These are phyloP conservation scores for Termitomyces sp. DNA, from an alignment of 768 basidiomycete genomes.

Conservation along the genomic window DNA sequence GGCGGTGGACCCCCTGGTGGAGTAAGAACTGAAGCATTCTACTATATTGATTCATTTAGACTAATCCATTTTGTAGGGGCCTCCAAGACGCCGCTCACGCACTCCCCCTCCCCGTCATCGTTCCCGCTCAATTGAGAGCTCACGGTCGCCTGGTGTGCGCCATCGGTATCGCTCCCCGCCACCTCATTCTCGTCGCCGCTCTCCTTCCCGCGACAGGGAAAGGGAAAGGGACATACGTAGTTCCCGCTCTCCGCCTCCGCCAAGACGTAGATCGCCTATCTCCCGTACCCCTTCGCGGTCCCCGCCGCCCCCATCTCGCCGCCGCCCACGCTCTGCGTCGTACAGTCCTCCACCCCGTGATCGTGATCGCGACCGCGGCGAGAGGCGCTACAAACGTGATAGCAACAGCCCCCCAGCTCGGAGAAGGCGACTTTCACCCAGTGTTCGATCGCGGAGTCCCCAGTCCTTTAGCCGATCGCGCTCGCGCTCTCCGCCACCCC, in stretches of 20 bases:
- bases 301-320: constrained; percentile 29
- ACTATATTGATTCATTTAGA: background rate
- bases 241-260: constrained; percentile 36
- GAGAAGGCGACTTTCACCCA: constrained; percentile 36
- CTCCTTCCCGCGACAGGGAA: constrained; percentile 27
- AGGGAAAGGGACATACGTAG: constrained; percentile 19
- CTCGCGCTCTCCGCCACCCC: constrained; percentile 28
- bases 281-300: constrained; percentile 43
- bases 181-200: constrained; percentile 31
- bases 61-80: constrained; percentile 22
- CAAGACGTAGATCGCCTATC: constrained; percentile 25
- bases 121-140: constrained; percentile 32
- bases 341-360: constrained; percentile 45
- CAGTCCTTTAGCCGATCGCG: constrained; percentile 31
- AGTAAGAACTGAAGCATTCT: constrained; percentile 22
- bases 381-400: constrained; percentile 30
- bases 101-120: constrained; percentile 46
- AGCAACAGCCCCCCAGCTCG: constrained; percentile 56
- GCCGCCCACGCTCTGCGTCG: constrained; percentile 42
- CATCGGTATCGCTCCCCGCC: constrained; percentile 35
- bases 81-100: constrained; percentile 41
- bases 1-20: constrained; percentile 45
- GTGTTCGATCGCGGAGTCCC: constrained; percentile 23
- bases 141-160: constrained; percentile 33
- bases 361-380: constrained; percentile 11